phyloP scores from a whole-genome alignment of 75 land plant genomes.

The Larix kaempferi region DNA sequence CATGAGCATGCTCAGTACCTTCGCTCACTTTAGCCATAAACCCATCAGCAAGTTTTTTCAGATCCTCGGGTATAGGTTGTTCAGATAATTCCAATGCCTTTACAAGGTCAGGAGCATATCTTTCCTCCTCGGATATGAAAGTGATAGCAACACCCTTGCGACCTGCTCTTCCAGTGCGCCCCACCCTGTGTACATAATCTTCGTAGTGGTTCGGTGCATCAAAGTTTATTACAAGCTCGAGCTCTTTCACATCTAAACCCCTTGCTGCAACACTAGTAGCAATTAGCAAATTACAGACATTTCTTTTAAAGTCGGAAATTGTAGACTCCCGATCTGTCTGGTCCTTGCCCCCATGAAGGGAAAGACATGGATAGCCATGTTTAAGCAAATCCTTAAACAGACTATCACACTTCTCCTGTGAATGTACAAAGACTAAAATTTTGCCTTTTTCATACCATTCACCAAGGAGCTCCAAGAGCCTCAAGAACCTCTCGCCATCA shows the following conservation, averaged over 20 bases:
- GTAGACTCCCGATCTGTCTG: conserved; percentile 98
- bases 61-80: conserved; percentile 89
- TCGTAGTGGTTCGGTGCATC: conserved; percentile 98
- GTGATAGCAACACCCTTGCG: conserved; percentile 86
- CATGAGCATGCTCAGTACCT: conserved; percentile 91
- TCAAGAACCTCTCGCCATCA: conserved; percentile 75
- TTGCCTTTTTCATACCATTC: conserved; percentile 99
- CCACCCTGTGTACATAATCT: conserved; percentile 99
- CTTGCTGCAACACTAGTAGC: conserved; percentile 98
- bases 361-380: conserved; percentile 93
- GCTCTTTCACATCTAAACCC: conserved; percentile 97
- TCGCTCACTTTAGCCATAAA: conserved; percentile 95
- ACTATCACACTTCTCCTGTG: conserved; percentile 95
- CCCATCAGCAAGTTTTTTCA: conserved; percentile 88
- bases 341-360: conserved; percentile 97
- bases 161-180: conserved; percentile 98
- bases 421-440: conserved; percentile 90
- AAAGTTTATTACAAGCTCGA: conserved; percentile 91
- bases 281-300: conserved; percentile 90
- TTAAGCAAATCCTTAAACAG: conserved; percentile 81
- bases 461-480: conserved; percentile 88
- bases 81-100: conserved; percentile 94
- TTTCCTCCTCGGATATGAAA: conserved; percentile 85
- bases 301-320: conserved; percentile 82
- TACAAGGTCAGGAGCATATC: conserved; percentile 96